Percentiles rank a stretch among this genome's conserved stretches.
phyloP scores from a whole-genome alignment of 2,329 filamentous ascomycete genomes.

The Colletotrichum plurivorum region DNA sequence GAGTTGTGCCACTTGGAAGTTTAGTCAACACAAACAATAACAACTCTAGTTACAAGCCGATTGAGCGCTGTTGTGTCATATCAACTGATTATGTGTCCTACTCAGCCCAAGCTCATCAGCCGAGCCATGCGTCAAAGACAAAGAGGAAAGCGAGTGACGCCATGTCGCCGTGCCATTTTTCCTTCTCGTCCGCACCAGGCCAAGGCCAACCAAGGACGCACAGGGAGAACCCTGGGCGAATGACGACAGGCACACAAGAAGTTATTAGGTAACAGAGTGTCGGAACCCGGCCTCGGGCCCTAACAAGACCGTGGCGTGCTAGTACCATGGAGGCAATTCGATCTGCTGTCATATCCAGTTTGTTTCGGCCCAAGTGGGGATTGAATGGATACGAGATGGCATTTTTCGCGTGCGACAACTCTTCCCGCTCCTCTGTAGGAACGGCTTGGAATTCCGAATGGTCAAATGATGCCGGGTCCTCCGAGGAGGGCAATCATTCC shows the following conservation, averaged over 20 bases:
- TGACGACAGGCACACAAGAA: conserved; percentile 24
- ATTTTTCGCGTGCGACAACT: conserved; percentile 18
- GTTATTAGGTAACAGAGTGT: conserved; percentile 35
- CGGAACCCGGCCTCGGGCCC: conserved; percentile 12
- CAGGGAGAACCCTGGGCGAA: conserved; percentile 33
- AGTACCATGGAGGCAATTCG: conserved; percentile 28
- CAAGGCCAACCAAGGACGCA: conserved; percentile 21
- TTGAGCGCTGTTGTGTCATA: conserved; percentile 12
- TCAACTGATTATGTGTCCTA: background rate
- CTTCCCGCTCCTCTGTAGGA: background rate
- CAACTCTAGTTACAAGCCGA: conserved; percentile 10
- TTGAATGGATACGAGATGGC: conserved; percentile 34
- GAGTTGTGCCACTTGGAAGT: too few species aligned
- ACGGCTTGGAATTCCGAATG: conserved; percentile 2
- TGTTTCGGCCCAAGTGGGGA: conserved; percentile 38
- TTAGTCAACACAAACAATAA: background rate
- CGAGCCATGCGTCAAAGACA: conserved; percentile 12
- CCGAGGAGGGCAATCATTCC: conserved; percentile 4
- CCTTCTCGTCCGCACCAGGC: background rate
- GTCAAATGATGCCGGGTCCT: conserved; percentile 21
- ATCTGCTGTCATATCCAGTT: conserved; percentile 34
- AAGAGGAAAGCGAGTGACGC: conserved; percentile 5
- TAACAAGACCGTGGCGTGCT: conserved; percentile 16
- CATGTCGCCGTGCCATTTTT: background rate
- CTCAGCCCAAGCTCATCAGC: background rate